phyloP scores from a whole-genome alignment of 2,329 filamentous ascomycete species.

The Botrytis fabae region DNA sequence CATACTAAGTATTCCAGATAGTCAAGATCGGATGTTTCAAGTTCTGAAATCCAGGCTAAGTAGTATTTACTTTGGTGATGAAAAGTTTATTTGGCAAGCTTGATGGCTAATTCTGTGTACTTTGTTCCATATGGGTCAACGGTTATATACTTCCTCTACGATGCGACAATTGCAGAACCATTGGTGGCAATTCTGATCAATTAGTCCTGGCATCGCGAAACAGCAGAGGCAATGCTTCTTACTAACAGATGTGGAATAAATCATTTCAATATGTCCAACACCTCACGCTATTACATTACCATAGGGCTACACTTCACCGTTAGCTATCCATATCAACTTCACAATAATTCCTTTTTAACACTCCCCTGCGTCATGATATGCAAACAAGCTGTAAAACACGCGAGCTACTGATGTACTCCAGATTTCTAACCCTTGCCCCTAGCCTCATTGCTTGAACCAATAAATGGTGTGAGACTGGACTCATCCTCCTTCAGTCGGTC shows the following conservation, averaged over 20 bases:
- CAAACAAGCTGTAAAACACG: neutral
- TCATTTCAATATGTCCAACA: neutral
- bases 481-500: neutral
- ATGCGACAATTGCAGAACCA: neutral
- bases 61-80: neutral
- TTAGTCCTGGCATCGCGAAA: neutral
- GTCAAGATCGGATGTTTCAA: neutral
- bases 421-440: neutral
- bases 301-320: neutral
- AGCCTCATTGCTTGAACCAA: neutral
- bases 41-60: neutral
- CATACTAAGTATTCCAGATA: neutral
- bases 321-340: neutral
- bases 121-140: neutral
- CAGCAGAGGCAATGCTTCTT: neutral
- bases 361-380: neutral
- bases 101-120: slow-evolving; percentile 1
- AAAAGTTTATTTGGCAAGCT: neutral
- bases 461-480: neutral
- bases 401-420: neutral
- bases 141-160: neutral
- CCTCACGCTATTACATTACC: neutral
- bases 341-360: neutral
- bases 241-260: neutral
- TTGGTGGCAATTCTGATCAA: neutral